Base-by-base conservation (phyloP, 106 monocot genomes). In the Gastrodia elata region DNA sequence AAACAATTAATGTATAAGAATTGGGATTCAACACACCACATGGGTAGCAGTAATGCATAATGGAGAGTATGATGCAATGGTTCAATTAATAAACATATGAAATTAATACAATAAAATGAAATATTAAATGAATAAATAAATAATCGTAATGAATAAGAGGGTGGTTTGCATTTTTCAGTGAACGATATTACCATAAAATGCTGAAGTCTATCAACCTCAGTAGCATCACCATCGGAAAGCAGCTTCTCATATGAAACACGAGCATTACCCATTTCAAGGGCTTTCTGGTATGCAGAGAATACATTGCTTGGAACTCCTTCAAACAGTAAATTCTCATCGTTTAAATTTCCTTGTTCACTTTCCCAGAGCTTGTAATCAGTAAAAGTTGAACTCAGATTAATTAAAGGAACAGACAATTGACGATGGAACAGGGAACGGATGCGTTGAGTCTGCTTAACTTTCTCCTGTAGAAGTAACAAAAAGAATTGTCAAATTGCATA, bases 381-480 rank as follows among this genome's bases (percentile, higher is more conserved):
- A 39, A 93, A 70, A 70, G 87, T 87, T 61, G 83, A 81, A 49
- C 57, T 78, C 67, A 91, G 69, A 81, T 87, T 86, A 70, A 68
- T 76, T 24, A 93, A 80, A 73, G 97, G 97, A 78, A 98, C 79
- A 64, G 93, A 84, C 70, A 98, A 74, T 71, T 98, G 97, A 25
- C 97, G 92, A 13, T 98, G 93, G 76, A 88, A 98, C n/a, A 98
- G 65, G 76, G 75, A 30, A 59, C 91, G 93, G 71, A 93, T 83
- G 4, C 83, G 86, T 22, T 87, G 74, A 74, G 78, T 48, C 74
- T 98, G 97, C 74, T 88, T 98, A 35, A 49, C 71, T 71, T 83
- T 98, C 70, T 90, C 97, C 93, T 98, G 82, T 42, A 79, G 75
- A 27, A 38, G 64, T 35, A 49, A 61, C 34, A n/a, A 61, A 30